These are phyloP conservation scores for Trametes cingulata DNA, from an alignment of 768 basidiomycete species.

Conservation along the genomic window DNA sequence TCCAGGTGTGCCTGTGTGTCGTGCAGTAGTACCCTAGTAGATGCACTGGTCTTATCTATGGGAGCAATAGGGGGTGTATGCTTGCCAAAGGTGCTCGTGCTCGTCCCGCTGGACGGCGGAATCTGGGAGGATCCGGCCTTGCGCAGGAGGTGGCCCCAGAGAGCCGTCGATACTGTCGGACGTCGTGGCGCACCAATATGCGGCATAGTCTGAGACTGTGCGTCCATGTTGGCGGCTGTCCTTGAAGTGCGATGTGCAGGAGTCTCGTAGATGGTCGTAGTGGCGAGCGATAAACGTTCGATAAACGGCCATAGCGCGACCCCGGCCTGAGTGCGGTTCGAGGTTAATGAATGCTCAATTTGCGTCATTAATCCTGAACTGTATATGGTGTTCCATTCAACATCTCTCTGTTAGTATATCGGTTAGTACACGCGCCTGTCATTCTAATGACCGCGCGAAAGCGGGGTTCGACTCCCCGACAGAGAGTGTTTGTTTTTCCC, in stretches of 20 bases:
- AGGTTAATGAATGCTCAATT: too few species aligned
- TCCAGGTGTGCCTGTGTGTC: conserved; percentile 75
- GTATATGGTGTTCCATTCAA: too few species aligned
- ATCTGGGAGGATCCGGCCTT: conserved; percentile 7
- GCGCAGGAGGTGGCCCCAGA: conserved; percentile 24
- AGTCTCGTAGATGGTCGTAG: too few species aligned
- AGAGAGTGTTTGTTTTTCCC: conserved; percentile 10
- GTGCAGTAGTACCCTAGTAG: conserved; percentile 70
- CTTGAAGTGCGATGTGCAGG: too few species aligned
- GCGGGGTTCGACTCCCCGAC: conserved; percentile 39
- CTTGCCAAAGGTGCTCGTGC: conserved; percentile 19
- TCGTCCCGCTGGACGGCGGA: neutral
- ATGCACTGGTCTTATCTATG: conserved; percentile 65
- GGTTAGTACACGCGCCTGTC: conserved; percentile 22
- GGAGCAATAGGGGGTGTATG: conserved; percentile 41
- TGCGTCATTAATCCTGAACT: too few species aligned
- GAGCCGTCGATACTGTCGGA: conserved; percentile 3
- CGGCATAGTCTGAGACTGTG: neutral
- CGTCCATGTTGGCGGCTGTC: neutral
- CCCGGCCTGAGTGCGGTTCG: too few species aligned
- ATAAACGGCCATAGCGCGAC: too few species aligned
- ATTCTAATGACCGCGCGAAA: conserved; percentile 31
- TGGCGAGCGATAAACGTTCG: too few species aligned
- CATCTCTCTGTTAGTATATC: conserved; percentile 21
- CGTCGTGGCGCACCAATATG: neutral